Evolutionary conservation across 1,139 yeast genomes (phyloP), one percentile per base, ranked within the genome.

Genomic region (Kodamaea fungicola): DNA sequence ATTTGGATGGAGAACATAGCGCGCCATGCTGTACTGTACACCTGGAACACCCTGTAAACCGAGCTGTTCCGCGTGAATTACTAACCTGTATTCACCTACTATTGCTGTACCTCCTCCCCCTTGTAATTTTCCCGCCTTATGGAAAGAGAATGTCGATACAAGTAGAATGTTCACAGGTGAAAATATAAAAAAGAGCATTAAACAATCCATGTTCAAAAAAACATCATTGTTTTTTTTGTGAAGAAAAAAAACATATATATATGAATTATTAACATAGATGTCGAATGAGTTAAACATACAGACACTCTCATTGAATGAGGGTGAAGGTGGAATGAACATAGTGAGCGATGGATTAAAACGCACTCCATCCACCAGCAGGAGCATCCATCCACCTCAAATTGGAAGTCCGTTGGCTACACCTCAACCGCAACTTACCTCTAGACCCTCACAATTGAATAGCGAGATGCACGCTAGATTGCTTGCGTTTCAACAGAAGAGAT

Each of bases 401-500:
- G 29, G 29, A 9, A 12, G 12, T 12, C 26, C 26, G 10, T 23
- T 23, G 26, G 26, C 10, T 23, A 23, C 26, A 23, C 26, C 26
- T 8, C 26, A 23, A n/a, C 10, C 10, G 34, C 30, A 19, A 28
- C 21, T 16, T 26, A 30, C 28, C 22, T 21, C 35, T 24, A 35
- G 43, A 3, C 46, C 54, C 24, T 51, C 64, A 7, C 70, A 61
- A 36, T 46, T 70, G 13, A 82, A 74, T 54, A 79, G 86, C 9
- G 87, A 80, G 45, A 72, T 83, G 38, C 92, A 83, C 58, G 94
- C 92, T 2, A 67, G 88, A 45, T 68, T 85, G 34, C 62, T 82
- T 59, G 90, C 90, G 0, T 82, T 83, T 48, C 92, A 83, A 54
- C 84, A 80, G 46, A 78, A 76, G 52, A 65, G 88, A 45, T 67